Evolutionary conservation across 2,329 filamentous ascomycete genomes (phyloP).

Genomic region (Claviceps citrina): DNA sequence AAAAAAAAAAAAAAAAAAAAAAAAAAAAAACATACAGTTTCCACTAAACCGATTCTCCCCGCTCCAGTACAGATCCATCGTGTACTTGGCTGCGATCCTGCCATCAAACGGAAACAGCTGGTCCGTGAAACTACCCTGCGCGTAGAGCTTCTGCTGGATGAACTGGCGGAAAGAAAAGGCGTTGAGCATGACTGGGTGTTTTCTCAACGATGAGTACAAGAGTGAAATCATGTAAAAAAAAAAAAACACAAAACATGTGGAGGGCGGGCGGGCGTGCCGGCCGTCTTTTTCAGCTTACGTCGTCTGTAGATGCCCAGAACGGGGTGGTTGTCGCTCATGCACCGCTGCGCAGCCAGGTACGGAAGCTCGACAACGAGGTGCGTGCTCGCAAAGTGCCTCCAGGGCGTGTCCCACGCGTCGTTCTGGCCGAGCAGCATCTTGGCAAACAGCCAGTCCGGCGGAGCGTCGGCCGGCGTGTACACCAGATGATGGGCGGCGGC

Average conservation of each 20-base stretch:
- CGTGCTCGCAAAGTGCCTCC: constrained; percentile 27
- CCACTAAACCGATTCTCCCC: neutral
- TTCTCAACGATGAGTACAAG: too few relatives aligned
- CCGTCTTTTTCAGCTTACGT: too few relatives aligned
- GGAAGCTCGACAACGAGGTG: constrained; percentile 29
- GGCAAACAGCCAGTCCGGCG: constrained; percentile 34
- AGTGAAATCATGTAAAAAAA: too few relatives aligned
- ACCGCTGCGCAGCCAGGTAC: constrained; percentile 29
- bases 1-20: neutral
- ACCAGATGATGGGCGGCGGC: too few relatives aligned
- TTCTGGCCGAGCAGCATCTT: constrained; percentile 35
- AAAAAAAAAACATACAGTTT: constrained; percentile 1
- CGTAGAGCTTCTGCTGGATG: neutral
- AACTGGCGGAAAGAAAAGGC: constrained; percentile 1
- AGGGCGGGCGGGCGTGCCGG: too few relatives aligned
- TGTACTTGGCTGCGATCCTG: neutral
- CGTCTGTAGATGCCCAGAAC: constrained; percentile 15
- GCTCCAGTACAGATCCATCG: neutral
- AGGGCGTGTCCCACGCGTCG: constrained; percentile 29
- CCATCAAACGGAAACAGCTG: neutral
- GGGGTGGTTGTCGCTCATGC: constrained; percentile 29
- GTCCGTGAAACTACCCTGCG: neutral
- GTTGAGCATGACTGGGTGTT: constrained; percentile 3
- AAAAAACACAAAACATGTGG: too few relatives aligned
- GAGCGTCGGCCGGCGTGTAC: constrained; percentile 30